phyloP scores from a whole-genome alignment of 1,284 basidiomycete genomes.

The Cystobasidium slooffiae region DNA sequence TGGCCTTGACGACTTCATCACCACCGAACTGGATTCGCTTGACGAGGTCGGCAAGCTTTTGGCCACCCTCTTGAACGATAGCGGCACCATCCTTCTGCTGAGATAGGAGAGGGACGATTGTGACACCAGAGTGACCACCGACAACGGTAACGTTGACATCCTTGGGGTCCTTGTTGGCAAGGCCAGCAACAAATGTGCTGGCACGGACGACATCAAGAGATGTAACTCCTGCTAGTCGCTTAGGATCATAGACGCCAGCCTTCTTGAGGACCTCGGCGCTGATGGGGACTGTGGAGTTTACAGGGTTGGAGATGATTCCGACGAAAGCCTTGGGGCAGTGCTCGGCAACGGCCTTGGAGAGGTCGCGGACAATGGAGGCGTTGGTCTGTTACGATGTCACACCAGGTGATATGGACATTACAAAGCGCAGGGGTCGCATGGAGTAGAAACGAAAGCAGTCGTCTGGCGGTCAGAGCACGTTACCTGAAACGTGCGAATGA shows the following conservation, averaged over 20 bases:
- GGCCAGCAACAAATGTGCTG: slow-evolving; percentile 81
- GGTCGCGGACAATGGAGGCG: slow-evolving; percentile 93
- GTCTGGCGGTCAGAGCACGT: slow-evolving; percentile 62
- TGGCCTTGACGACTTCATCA: slow-evolving; percentile 87
- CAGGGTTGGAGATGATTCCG: slow-evolving; percentile 84
- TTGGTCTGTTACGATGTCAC: slow-evolving; percentile 67
- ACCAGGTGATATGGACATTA: not conserved
- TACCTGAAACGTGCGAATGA: not conserved
- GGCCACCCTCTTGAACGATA: slow-evolving; percentile 68
- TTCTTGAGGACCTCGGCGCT: slow-evolving; percentile 91
- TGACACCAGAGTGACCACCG: slow-evolving; percentile 94
- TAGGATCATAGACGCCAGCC: slow-evolving; percentile 90
- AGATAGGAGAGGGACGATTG: slow-evolving; percentile 92
- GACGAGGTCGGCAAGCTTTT: slow-evolving; percentile 71
- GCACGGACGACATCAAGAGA: slow-evolving; percentile 95
- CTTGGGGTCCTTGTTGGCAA: slow-evolving; percentile 68
- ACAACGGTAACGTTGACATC: slow-evolving; percentile 81
- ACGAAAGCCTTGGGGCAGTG: slow-evolving; percentile 88
- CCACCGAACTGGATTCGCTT: slow-evolving; percentile 90
- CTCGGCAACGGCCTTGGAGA: slow-evolving; percentile 84
- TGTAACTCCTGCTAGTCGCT: slow-evolving; percentile 67
- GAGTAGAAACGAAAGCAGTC: slow-evolving; percentile 75
- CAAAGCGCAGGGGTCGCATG: too few species aligned
- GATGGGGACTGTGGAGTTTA: slow-evolving; percentile 89
- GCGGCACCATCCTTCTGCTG: slow-evolving; percentile 67